phyloP scores from a whole-genome alignment of 257 asterid species.

The Catharanthus roseus region DNA sequence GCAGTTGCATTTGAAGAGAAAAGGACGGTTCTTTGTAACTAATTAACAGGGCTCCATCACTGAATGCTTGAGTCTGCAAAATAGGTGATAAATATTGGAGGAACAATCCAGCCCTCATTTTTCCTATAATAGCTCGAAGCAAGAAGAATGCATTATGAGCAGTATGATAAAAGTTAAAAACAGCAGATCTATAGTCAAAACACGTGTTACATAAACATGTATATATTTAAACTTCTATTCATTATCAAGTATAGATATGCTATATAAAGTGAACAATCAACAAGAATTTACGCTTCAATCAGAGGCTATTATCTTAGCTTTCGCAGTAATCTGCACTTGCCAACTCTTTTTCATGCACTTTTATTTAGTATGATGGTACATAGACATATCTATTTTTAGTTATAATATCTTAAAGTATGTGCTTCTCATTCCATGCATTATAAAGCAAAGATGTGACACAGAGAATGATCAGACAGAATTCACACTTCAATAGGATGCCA shows the following conservation, averaged over 20 bases:
- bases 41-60: background rate
- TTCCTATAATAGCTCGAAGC: background rate
- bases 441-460: background rate
- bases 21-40: background rate
- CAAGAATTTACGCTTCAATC: background rate
- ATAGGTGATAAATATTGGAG: background rate
- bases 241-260: background rate
- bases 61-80: background rate
- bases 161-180: background rate
- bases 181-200: background rate
- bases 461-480: conserved; percentile 8
- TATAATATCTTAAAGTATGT: background rate
- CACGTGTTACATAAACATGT: background rate
- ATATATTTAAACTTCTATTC: background rate
- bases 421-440: background rate
- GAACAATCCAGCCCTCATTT: background rate
- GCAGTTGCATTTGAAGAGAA: background rate
- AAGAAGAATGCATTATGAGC: background rate
- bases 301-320: background rate
- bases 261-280: conserved; percentile 3
- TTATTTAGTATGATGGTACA: background rate
- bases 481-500: background rate
- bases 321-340: background rate
- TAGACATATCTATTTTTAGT: background rate
- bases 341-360: conserved; percentile 1